Conservation (phyloP, 2,329 filamentous ascomycete genomes). For the Aureobasidium sp. region DNA sequence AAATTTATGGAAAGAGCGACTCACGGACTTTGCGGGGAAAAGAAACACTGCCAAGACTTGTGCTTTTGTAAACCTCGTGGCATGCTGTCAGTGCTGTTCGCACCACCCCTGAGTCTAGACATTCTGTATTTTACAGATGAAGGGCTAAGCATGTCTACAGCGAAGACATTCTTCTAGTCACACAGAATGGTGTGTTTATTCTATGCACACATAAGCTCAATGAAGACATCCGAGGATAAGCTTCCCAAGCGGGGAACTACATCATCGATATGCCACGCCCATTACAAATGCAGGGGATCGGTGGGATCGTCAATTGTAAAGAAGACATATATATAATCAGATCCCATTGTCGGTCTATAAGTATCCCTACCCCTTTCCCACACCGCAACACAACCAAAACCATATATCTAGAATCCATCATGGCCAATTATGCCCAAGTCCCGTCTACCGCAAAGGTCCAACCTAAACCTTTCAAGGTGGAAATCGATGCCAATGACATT, state of each 20-base stretch:
- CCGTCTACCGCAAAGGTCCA: constrained; percentile 33
- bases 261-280: constrained; percentile 1
- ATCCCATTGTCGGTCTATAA: not conserved
- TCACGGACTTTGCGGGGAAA: constrained; percentile 1
- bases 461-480: constrained; percentile 37
- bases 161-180: no score
- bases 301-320: not conserved
- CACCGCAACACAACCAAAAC: no score
- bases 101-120: not conserved
- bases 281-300: not conserved
- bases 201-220: not conserved
- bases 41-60: not conserved
- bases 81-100: not conserved
- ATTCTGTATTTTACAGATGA: no score
- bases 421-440: constrained; percentile 25
- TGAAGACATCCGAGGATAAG: not conserved
- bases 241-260: constrained; percentile 9
- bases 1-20: not conserved
- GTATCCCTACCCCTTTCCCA: not conserved
- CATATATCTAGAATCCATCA: no score
- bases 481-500: constrained; percentile 39
- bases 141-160: no score
- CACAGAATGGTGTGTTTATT: no score
- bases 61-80: no score
- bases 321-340: no score